Base-by-base conservation (phyloP, 2,329 filamentous ascomycete species). In the Ophiostoma sp. region DNA sequence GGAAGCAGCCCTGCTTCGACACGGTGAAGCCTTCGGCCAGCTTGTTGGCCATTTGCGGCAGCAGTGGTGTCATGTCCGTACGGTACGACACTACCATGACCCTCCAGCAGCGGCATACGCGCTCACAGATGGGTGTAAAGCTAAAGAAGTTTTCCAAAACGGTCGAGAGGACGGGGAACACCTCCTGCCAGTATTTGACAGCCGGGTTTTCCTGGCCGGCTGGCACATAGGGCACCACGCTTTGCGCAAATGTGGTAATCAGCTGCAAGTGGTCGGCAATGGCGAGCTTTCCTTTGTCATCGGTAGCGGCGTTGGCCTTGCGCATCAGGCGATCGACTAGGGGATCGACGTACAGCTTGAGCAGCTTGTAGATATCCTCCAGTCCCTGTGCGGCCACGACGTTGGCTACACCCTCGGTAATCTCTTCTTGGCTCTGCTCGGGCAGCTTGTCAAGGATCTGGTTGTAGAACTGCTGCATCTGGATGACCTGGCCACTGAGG, bases 81-180 rank as follows among this genome's bases (percentile, higher is more conserved):
- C 95, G 87, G 78, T 98, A 98, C 0, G 93, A 97, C 69, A 98
- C 92, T 52, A 99, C 87, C 91, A 98, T 97, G 77, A 94, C 91
- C 71, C 96, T 87, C 93, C 94, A 99, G 82, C 92, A 97, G 71
- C 94, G 87, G 78, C 94, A 98, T 40, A 99, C 87, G 58, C 94
- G 86, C 81, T 99, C 95, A 72, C 96, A 90, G 69, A 99, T 96
- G 3, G 95, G 94, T 14, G 89, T 84, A 73, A 93, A 97, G 73
- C 85, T 82, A 71, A 93, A 86, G 76, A 98, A 99, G 76, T 89
- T 94, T 74, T 96, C 90, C 68, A 96, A 84, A 70, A 99, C 91
- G 7, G 90, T 92, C 8, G 91, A 88, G 69, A 98, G 83, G 52
- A 97, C 87, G 0, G 92, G 91, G 77, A 98, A 92, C 27, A 97